phyloP scores from a whole-genome alignment of 2,329 filamentous ascomycete species.

The Pyrenophora seminiperda region DNA sequence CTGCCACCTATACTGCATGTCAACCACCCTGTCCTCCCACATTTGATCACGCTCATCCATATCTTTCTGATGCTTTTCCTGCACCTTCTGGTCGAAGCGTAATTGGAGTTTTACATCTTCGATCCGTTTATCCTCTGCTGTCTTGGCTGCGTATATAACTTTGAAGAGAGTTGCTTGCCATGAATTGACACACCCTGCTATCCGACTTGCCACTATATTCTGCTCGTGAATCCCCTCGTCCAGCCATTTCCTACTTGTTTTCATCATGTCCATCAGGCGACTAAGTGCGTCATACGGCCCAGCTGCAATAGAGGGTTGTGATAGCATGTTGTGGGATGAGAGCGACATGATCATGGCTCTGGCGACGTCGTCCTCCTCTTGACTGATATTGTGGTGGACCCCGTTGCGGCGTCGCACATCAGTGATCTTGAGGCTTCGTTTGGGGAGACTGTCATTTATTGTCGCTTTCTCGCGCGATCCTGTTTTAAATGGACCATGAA shows the following conservation, averaged over 20 bases:
- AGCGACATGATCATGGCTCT: constrained; percentile 3
- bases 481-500: background rate
- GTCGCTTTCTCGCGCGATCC: background rate
- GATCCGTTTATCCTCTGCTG: constrained; percentile 3
- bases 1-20: constrained; percentile 1
- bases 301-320: background rate
- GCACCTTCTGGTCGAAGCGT: constrained; percentile 1
- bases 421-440: background rate
- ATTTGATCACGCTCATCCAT: background rate
- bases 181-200: background rate
- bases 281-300: background rate
- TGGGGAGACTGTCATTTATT: background rate
- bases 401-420: background rate
- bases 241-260: background rate
- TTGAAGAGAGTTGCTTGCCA: constrained; percentile 3
- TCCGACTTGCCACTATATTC: background rate
- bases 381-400: background rate
- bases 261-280: background rate
- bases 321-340: background rate
- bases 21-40: constrained; percentile 1
- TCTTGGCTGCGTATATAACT: background rate
- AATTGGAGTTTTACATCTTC: constrained; percentile 2
- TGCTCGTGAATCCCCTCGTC: background rate
- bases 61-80: background rate
- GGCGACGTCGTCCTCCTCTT: constrained; percentile 3